Conservation (phyloP, 2,329 filamentous ascomycete species). For the Hymenoscyphus fraxineus region DNA sequence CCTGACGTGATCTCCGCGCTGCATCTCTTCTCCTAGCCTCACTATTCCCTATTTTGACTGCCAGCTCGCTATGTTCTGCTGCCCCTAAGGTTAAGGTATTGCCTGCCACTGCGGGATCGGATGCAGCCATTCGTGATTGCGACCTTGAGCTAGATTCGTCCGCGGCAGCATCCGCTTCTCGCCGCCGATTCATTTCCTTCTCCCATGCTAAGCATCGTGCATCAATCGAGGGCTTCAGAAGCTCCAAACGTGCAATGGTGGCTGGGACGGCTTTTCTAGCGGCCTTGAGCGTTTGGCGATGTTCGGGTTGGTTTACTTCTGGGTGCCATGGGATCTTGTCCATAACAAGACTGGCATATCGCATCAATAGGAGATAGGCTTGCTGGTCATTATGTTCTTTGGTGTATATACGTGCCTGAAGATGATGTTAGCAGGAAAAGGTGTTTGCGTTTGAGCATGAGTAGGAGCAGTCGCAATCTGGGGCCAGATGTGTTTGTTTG, state of each 20-base stretch:
- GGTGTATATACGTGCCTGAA: conserved; percentile 77
- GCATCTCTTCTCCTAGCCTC: conserved; percentile 68
- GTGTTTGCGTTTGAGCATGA: too few species aligned
- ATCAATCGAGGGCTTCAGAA: conserved; percentile 74
- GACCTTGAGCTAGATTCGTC: conserved; percentile 13
- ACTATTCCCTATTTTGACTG: conserved; percentile 69
- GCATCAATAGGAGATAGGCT: conserved; percentile 86
- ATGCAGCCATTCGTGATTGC: conserved; percentile 38
- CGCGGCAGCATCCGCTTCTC: conserved; percentile 29
- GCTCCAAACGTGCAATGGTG: conserved; percentile 60
- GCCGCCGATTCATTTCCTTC: conserved; percentile 42
- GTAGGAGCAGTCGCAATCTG: too few species aligned
- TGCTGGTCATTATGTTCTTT: conserved; percentile 81
- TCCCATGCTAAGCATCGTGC: conserved; percentile 66
- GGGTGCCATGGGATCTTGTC: conserved; percentile 73
- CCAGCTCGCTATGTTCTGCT: conserved; percentile 68
- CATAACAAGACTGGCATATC: conserved; percentile 81
- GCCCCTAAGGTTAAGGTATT: conserved; percentile 63
- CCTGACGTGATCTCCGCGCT: conserved; percentile 53
- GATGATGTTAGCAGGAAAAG: conserved; percentile 1
- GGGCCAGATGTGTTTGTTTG: too few species aligned
- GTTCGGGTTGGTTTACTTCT: conserved; percentile 52
- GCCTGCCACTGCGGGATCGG: conserved; percentile 59
- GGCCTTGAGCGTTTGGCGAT: conserved; percentile 44
- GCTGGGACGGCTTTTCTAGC: conserved; percentile 59